These are phyloP conservation scores for Camellia sinensis DNA, from an alignment of 148 eudicot species.

Conservation along the genomic window DNA sequence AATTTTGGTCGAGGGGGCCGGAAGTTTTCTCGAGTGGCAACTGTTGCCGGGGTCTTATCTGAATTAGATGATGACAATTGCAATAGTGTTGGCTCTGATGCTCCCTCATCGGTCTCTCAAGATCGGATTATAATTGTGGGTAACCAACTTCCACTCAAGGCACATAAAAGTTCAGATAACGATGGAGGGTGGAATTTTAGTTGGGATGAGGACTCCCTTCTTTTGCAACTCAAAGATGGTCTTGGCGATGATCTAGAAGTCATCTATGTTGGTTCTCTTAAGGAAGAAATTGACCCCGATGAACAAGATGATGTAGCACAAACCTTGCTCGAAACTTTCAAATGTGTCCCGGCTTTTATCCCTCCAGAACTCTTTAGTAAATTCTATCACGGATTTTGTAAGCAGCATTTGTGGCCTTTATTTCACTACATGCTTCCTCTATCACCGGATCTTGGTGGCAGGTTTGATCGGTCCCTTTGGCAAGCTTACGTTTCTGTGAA, in stretches of 20 bases:
- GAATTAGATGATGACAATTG: constrained; percentile 69
- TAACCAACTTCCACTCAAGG: constrained; percentile 74
- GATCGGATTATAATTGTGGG: constrained; percentile 81
- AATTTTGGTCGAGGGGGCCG: constrained; percentile 46
- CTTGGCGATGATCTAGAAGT: constrained; percentile 72
- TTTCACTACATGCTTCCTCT: constrained; percentile 92
- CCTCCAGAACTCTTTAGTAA: constrained; percentile 72
- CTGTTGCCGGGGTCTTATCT: constrained; percentile 66
- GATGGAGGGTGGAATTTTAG: constrained; percentile 64
- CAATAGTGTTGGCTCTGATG: constrained; percentile 55
- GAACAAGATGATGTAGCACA: constrained; percentile 80
- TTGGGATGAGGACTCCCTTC: constrained; percentile 94
- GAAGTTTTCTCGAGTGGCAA: constrained; percentile 63
- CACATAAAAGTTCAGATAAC: constrained; percentile 40
- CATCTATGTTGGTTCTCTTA: constrained; percentile 68
- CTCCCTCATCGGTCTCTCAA: constrained; percentile 60
- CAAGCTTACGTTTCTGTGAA: constrained; percentile 80
- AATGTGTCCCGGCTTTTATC: constrained; percentile 79
- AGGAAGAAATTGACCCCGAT: constrained; percentile 53
- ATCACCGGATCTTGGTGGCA: constrained; percentile 78
- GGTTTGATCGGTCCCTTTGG: constrained; percentile 75
- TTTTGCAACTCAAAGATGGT: constrained; percentile 77
- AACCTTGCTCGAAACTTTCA: constrained; percentile 65
- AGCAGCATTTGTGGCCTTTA: constrained; percentile 82
- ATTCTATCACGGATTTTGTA: constrained; percentile 81